Conservation (phyloP, 2,329 filamentous ascomycete genomes). For the Dothideomycetidae sp. region DNA sequence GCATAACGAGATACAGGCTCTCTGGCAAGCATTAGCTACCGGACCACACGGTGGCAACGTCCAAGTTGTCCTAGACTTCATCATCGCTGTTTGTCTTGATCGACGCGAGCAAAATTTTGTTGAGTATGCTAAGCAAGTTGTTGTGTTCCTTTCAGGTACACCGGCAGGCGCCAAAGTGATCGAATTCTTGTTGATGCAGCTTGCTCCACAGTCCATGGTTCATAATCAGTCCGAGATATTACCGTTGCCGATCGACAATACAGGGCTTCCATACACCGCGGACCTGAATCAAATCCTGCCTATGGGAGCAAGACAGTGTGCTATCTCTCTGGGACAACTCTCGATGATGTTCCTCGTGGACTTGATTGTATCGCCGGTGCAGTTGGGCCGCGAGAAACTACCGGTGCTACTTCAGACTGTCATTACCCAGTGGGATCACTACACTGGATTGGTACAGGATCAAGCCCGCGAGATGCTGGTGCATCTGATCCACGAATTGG, state of each 20-base stretch:
- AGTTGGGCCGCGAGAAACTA: conserved; percentile 63
- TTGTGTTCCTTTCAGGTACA: conserved; percentile 85
- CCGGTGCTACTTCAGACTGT: conserved; percentile 82
- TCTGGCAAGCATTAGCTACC: conserved; percentile 93
- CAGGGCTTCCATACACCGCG: conserved; percentile 72
- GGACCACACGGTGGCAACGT: conserved; percentile 90
- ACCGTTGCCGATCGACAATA: conserved; percentile 57
- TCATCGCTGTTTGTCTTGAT: conserved; percentile 86
- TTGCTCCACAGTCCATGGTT: conserved; percentile 93
- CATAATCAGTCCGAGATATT: conserved; percentile 63
- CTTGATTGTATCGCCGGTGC: conserved; percentile 83
- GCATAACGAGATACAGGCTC: conserved; percentile 90
- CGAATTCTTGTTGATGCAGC: conserved; percentile 81
- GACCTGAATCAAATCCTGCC: conserved; percentile 68
- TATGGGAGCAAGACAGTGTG: conserved; percentile 69
- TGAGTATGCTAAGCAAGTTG: conserved; percentile 93
- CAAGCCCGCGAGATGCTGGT: conserved; percentile 96
- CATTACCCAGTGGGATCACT: conserved; percentile 92
- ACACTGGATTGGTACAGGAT: conserved; percentile 86
- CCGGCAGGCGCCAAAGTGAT: conserved; percentile 79
- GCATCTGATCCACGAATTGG: conserved; percentile 88
- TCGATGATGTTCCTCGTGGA: conserved; percentile 90
- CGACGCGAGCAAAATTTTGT: conserved; percentile 96
- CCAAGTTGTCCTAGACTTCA: conserved; percentile 85
- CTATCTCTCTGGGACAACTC: conserved; percentile 83